A percentile compares a stretch with the other conserved stretches of the same genome.
Conservation (phyloP, 1,139 yeast genomes). For the Protomyces macrosporus region DNA sequence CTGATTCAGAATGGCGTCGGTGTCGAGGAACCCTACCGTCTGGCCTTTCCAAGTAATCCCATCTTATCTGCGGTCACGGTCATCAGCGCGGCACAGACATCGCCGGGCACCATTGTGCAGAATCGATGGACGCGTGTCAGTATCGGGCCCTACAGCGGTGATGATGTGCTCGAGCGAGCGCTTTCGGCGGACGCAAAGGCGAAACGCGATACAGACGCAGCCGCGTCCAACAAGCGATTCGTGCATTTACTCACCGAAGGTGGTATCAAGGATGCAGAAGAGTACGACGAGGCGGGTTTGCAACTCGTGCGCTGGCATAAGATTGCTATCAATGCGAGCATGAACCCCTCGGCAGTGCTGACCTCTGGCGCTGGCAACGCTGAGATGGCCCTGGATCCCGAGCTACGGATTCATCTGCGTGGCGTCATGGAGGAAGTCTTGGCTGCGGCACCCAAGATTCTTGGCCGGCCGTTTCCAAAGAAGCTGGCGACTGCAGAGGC, state of each 20-base stretch:
- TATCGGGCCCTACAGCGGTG: conserved; percentile 23
- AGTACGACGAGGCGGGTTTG: conserved; percentile 20
- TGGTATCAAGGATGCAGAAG: conserved; percentile 25
- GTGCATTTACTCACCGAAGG: conserved; percentile 12
- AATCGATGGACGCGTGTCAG: conserved; percentile 24
- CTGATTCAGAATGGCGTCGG: conserved; percentile 71
- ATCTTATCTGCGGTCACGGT: conserved; percentile 35
- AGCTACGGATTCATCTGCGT: conserved; percentile 15
- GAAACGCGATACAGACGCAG: not conserved
- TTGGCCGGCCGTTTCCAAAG: conserved; percentile 21
- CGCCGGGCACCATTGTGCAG: conserved; percentile 16
- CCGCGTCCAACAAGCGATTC: conserved; percentile 10
- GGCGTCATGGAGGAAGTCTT: conserved; percentile 26
- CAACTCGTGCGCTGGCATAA: conserved; percentile 26
- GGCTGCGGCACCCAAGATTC: conserved; percentile 19
- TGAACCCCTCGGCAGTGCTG: conserved; percentile 26
- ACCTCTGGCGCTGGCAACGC: conserved; percentile 23
- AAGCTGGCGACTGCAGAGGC: conserved; percentile 25
- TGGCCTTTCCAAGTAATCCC: conserved; percentile 52
- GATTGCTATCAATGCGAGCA: conserved; percentile 23
- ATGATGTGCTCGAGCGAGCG: not conserved
- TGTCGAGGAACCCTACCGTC: conserved; percentile 57
- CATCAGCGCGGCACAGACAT: conserved; percentile 24
- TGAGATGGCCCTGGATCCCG: conserved; percentile 24
- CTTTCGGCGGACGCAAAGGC: not conserved